Conservation (phyloP, 495 filamentous ascomycete species). For the Neurospora sp. region DNA sequence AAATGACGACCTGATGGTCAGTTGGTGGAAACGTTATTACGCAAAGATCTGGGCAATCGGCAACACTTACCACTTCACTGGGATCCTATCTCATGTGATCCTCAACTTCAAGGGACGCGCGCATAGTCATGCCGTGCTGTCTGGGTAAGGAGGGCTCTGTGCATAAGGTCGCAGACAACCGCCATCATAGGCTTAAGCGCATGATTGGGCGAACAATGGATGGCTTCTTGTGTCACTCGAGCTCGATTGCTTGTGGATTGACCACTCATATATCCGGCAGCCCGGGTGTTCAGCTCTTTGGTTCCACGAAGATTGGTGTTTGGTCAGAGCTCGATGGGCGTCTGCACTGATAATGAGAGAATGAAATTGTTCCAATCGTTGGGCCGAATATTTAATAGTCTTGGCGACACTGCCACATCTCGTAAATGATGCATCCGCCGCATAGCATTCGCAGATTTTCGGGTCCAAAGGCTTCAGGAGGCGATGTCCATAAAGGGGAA, state of each 20-base stretch:
- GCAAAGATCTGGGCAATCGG: not conserved
- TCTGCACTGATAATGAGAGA: not conserved
- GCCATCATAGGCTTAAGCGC: not conserved
- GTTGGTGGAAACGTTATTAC: not conserved
- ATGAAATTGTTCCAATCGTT: not conserved
- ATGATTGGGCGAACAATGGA: not conserved
- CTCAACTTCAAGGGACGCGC: not conserved
- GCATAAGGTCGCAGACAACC: not conserved
- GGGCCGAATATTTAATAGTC: not conserved
- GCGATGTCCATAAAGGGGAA: not conserved
- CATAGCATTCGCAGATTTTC: not conserved
- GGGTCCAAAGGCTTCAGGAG: not conserved
- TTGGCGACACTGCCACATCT: not conserved
- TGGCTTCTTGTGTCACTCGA: not conserved
- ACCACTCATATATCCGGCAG: not conserved
- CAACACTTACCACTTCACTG: not conserved
- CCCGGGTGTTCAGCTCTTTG: not conserved
- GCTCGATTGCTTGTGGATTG: not conserved
- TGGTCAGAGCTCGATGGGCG: not conserved
- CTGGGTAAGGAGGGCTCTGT: not conserved
- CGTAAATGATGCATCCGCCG: not conserved
- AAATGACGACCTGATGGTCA: not conserved
- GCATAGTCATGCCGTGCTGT: not conserved
- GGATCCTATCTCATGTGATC: not conserved
- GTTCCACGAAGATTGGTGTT: not conserved